Evolutionary conservation across 371 early-diverging fungal genomes (phyloP).

Genomic region (Mucor velutinosus): DNA sequence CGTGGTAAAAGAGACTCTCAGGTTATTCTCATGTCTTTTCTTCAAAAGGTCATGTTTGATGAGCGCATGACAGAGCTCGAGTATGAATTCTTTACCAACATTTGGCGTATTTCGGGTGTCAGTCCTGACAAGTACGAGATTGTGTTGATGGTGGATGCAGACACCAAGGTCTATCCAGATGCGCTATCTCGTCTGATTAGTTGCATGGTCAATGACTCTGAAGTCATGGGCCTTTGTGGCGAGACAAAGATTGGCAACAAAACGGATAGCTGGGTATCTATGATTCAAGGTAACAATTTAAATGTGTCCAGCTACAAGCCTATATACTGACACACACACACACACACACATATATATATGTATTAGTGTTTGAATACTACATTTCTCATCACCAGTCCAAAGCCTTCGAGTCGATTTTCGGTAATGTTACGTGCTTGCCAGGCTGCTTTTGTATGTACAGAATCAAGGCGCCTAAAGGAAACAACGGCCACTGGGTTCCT

Average conservation of each 20-base stretch:
- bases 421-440: conserved; percentile 96
- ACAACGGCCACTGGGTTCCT: conserved; percentile 67
- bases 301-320: too few species aligned
- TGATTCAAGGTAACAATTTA: conserved; percentile 70
- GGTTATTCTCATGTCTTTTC: conserved; percentile 95
- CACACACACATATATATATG: conserved; percentile 62
- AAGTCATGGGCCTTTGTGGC: conserved; percentile 83
- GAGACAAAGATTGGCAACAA: conserved; percentile 90
- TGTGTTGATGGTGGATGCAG: conserved; percentile 97
- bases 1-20: conserved; percentile 99
- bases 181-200: conserved; percentile 75
- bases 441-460: conserved; percentile 97
- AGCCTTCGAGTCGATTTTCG: conserved; percentile 96
- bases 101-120: conserved; percentile 80
- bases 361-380: conserved; percentile 59
- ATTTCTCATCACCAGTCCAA: conserved; percentile 95
- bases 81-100: conserved; percentile 89
- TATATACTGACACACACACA: conserved; percentile 23
- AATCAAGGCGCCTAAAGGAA: conserved; percentile 82
- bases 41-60: conserved; percentile 91
- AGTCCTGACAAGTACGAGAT: conserved; percentile 86
- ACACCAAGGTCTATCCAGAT: conserved; percentile 86
- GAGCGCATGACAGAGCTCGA: conserved; percentile 96
- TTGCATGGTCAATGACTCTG: conserved; percentile 75
- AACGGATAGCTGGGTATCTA: conserved; percentile 81